phyloP scores from a whole-genome alignment of 1,284 basidiomycete species.

The Coniophora puteana region DNA sequence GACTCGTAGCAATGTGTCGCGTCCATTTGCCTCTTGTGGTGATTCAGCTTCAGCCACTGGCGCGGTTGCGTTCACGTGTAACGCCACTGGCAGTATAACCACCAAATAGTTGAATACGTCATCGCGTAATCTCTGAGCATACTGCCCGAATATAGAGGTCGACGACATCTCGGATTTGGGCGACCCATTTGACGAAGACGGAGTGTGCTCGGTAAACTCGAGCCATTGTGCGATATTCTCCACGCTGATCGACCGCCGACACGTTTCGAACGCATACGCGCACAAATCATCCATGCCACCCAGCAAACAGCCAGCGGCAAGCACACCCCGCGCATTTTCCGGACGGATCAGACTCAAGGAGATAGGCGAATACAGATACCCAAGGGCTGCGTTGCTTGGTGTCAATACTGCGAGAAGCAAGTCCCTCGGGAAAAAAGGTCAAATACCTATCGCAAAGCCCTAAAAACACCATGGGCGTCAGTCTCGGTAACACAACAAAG shows the following conservation, averaged over 20 bases:
- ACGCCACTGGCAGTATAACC: constrained; percentile 61
- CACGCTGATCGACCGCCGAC: constrained; percentile 68
- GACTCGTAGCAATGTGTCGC: constrained; percentile 65
- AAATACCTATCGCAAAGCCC: constrained; percentile 70
- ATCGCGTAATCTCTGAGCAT: constrained; percentile 63
- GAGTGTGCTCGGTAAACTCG: constrained; percentile 65
- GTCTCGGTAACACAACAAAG: too few species aligned
- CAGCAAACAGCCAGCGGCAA: constrained; percentile 78
- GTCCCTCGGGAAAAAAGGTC: constrained; percentile 2
- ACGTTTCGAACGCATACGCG: constrained; percentile 73
- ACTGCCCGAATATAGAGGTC: constrained; percentile 66
- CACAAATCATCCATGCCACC: constrained; percentile 84
- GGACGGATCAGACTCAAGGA: constrained; percentile 65
- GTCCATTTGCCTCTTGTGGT: constrained; percentile 41
- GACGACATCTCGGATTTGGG: constrained; percentile 48
- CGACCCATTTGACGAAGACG: constrained; percentile 48
- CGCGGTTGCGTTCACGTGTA: constrained; percentile 44
- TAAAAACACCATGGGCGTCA: constrained; percentile 30
- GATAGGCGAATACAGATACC: constrained; percentile 74
- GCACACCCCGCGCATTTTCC: constrained; percentile 76
- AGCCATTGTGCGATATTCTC: constrained; percentile 75
- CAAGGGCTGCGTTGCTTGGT: constrained; percentile 47
- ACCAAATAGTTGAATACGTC: constrained; percentile 77
- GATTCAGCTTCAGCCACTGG: constrained; percentile 31
- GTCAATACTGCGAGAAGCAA: constrained; percentile 4